Conservation (phyloP, 805 yeast species). For the Suhomyces canberraensis region DNA sequence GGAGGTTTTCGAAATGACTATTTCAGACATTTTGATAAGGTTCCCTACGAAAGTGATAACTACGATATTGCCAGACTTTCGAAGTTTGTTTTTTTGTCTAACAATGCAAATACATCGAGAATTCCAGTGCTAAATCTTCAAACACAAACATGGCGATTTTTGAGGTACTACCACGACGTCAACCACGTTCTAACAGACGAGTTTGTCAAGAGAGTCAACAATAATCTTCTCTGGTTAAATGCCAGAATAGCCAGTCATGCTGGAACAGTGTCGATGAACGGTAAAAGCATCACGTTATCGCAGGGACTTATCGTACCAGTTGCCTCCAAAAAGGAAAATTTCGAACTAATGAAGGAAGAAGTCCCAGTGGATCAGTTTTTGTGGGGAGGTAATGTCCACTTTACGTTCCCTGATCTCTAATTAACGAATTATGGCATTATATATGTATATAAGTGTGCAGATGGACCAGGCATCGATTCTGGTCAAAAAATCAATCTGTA, state of each 20-base stretch:
- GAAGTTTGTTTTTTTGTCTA: slow-evolving; percentile 25
- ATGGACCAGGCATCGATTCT: no score
- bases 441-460: no score
- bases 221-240: slow-evolving; percentile 22
- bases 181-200: slow-evolving; percentile 21
- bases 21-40: slow-evolving; percentile 28
- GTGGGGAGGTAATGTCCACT: slow-evolving; percentile 34
- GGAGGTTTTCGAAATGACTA: slow-evolving; percentile 41
- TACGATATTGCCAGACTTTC: slow-evolving; percentile 34
- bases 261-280: slow-evolving; percentile 31
- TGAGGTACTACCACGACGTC: slow-evolving; percentile 31
- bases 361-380: slow-evolving; percentile 21
- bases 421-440: background rate
- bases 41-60: slow-evolving; percentile 29
- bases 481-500: no score
- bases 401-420: slow-evolving; percentile 36
- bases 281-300: slow-evolving; percentile 32
- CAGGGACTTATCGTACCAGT: slow-evolving; percentile 34
- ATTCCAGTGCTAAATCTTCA: slow-evolving; percentile 34
- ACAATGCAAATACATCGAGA: slow-evolving; percentile 28
- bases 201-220: slow-evolving; percentile 16
- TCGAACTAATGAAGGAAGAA: slow-evolving; percentile 15
- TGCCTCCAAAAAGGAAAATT: slow-evolving; percentile 30
- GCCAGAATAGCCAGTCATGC: slow-evolving; percentile 29
- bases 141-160: slow-evolving; percentile 41